Base-by-base conservation (phyloP, 306 rosid genomes). In the Sicyos edulis region DNA sequence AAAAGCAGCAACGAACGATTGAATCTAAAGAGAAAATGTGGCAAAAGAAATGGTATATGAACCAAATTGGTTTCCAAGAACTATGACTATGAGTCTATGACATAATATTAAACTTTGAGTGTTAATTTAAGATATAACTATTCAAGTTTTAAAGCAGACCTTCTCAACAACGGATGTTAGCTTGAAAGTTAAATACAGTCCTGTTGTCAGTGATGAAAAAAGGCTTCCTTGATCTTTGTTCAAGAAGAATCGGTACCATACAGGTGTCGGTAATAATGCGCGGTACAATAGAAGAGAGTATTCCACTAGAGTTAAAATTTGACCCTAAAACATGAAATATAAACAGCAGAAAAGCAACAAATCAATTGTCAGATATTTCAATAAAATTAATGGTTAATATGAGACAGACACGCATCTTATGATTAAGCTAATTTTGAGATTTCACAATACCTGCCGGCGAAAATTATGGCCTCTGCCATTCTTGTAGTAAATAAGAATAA, bases 201-300 rank as follows among this genome's bases (percentile, higher is more conserved):
- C 96, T 4, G 98, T 92, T 55, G 82, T 85, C 79, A 90, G 82
- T 34, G 97, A 87, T 21, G 98, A 93, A 80, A 93, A 93, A 83
- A 93, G 86, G 82, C 95, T 85, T 73, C 96, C 96, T 75, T 85
- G 80, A 20, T 86, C 92, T 78, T 82, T 90, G 88, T 93, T 87
- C 77, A 90, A 81, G 84, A 88, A 90, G 84, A 90, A 90, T 6
- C 91, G 84, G 73, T 90, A 90, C 97, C 97, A 93, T 68, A 93
- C 92, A 22, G 98, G 96, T 58, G 92, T 76, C 56, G 98, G 96
- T 82, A 93, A 75, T 69, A 90, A 78, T 20, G 88, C 87, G 71
- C 95, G 97, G 79, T 90, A 93, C 74, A 93, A 72, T 50, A 93
- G 83, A 78, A 90, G 84, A 1, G 84, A 20, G 78, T 90, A 86